phyloP scores from a whole-genome alignment of 1,139 yeast genomes.

The Yamadazyma atlantica region DNA sequence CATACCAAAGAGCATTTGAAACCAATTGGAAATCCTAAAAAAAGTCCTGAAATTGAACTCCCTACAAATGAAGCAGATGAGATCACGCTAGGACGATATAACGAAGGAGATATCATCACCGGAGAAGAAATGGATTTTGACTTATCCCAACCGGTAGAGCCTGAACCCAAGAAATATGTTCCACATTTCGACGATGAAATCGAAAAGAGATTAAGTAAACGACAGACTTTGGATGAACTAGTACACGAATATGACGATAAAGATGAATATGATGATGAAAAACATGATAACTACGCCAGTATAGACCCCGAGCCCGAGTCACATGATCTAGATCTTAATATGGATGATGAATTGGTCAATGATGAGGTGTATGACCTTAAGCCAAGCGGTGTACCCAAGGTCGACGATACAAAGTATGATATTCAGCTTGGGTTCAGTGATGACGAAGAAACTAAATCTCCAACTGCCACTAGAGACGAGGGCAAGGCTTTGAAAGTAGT shows the following conservation, averaged over 20 bases:
- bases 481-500: slow-evolving; percentile 17
- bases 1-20: too few relatives aligned
- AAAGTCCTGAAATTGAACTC: too few relatives aligned
- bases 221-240: slow-evolving; percentile 9
- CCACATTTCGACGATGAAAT: slow-evolving; percentile 12
- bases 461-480: too few relatives aligned
- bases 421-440: slow-evolving; percentile 20
- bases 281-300: slow-evolving; percentile 17
- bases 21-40: too few relatives aligned
- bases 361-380: slow-evolving; percentile 6
- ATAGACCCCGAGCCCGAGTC: slow-evolving; percentile 8
- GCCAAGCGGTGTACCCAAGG: slow-evolving; percentile 5
- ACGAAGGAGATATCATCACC: slow-evolving; percentile 14
- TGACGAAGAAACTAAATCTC: too few relatives aligned
- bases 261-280: slow-evolving; percentile 18
- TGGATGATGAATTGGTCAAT: slow-evolving; percentile 11
- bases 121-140: slow-evolving; percentile 10
- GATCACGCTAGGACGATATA: not conserved
- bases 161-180: slow-evolving; percentile 10
- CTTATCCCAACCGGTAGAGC: not conserved
- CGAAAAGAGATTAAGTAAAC: slow-evolving; percentile 6
- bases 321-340: slow-evolving; percentile 6
- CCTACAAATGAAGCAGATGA: not conserved
- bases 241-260: slow-evolving; percentile 14
- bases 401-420: slow-evolving; percentile 22